Base-by-base conservation (phyloP, 306 rosid species). In the Potentilla sterilis region DNA sequence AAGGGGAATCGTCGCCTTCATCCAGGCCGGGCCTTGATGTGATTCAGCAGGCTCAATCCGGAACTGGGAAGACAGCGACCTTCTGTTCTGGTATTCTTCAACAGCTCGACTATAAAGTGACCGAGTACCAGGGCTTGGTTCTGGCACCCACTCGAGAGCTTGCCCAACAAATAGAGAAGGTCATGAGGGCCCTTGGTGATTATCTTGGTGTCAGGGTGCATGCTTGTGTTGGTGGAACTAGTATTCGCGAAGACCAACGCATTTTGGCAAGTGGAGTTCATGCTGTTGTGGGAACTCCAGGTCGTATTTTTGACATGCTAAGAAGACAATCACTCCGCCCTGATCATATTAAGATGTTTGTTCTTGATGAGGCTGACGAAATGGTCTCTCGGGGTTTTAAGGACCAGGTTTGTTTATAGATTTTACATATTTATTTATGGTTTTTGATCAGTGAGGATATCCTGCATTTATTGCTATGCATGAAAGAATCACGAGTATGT, bases 151-250 rank as follows among this genome's bases (percentile, higher is more conserved):
- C 96, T 49, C 86, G 93, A 15, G 93, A 91, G 79, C 93, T 91
- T 42, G 93, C 96, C 48, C 96, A 88, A 80, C 92, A 91, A 81
- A 91, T 91, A 80, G 96, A 91, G 89, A 89, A 91, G 86, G 93
- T 91, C 70, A 91, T 91, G 92, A 88, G 96, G 41, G 93, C 96
- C 4, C 93, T 91, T 54, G 96, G 93, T 63, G 93, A 91, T 70
- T 91, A 88, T 75, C 92, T 91, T 4, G 90, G 96, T 81, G 92
- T 91, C 16, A 91, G 81, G 84, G 93, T 91, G 11, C 96, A 91
- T 84, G 93, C 93, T 4, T 91, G 96, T 81, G 93, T 89, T 49
- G 92, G 96, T 81, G 93, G 93, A 54, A 91, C 93, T 21, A 89
- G 87, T 80, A 91, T 91, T 52, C 93, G 93, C 54, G 93, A 91